Percentiles rank a stretch among this genome's conserved stretches.
These are phyloP conservation scores for Trichoderma reesei DNA, from an alignment of 495 filamentous ascomycete species.

Conservation along the genomic window DNA sequence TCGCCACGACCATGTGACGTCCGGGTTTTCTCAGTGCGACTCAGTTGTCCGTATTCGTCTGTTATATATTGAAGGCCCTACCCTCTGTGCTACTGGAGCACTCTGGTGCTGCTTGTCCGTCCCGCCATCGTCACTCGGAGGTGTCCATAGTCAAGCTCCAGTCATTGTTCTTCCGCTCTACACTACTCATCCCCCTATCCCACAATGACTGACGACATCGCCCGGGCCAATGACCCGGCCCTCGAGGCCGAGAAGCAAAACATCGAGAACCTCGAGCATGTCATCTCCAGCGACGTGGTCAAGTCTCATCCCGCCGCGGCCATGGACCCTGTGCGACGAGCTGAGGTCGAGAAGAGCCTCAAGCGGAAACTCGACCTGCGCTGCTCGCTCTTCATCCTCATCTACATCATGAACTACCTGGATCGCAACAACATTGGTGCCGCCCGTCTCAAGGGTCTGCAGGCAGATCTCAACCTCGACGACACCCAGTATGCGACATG, in stretches of 20 bases:
- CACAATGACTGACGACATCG: constrained; percentile 3
- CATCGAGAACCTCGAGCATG: background rate
- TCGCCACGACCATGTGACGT: background rate
- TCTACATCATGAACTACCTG: constrained; percentile 72
- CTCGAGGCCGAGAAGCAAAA: background rate
- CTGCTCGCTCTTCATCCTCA: constrained; percentile 34
- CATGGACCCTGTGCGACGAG: constrained; percentile 28
- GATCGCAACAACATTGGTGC: constrained; percentile 50
- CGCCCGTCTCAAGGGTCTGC: constrained; percentile 38
- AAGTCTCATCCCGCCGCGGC: background rate
- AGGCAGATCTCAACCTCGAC: constrained; percentile 29
- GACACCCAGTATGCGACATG: constrained; percentile 33
- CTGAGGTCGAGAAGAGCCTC: constrained; percentile 28
- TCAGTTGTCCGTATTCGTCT: background rate
- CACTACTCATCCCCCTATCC: background rate
- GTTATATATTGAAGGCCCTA: background rate
- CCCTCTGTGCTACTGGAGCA: background rate
- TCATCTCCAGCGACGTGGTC: background rate
- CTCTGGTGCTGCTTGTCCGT: background rate
- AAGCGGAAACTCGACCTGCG: constrained; percentile 35
- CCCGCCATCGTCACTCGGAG: background rate
- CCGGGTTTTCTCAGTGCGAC: background rate
- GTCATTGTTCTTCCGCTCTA: background rate
- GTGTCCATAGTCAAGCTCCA: background rate
- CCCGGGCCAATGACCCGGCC: background rate